Evolutionary conservation across 345 rosid species (phyloP), one percentile per base, ranked within the genome.

Genomic region (Abelmoschus esculentus): DNA sequence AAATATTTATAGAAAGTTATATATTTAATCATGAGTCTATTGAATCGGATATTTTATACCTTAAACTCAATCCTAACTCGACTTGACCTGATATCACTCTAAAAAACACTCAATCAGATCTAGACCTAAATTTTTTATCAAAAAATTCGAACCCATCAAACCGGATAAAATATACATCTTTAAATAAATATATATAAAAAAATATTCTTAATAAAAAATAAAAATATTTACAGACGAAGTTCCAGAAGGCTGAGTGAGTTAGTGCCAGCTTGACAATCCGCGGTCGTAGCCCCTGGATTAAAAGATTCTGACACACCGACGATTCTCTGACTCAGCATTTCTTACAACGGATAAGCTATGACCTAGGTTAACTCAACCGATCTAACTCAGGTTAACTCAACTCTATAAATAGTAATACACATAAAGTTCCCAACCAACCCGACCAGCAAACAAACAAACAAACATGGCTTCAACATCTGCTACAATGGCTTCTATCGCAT

Each of bases 291-390:
- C 6, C 54, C 7, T 1, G 17, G 54, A 6, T 49, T 49, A 49
- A 52, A 52, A 52, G 56, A 52, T 58, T 63, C 79, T 19, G 15
- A n/a, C 17, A 65, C 80, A 15, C 22, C 73, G 81, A 79, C 87
- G 66, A 55, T 44, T 54, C 38, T 74, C 83, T 77, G 83, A 84
- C 79, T 84, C 87, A 81, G 82, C 85, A 34, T 28, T 7, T 40
- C 18, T 5, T 15, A 49, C 14, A 5, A 15, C 18, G 54, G 54
- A 49, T 15, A 49, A 49, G 54, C 17, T n/a, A 49, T 49, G 15
- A 47, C 42, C 42, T 38, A 3, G 19, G 4, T 46, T 73, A 77
- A 81, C 83, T 74, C 73, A 26, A 67, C 59, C 6, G 60, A 55
- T 12, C 69, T 71, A 77, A 77, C 84, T 81, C 62, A 56, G 77